Conservation (phyloP, 2,329 filamentous ascomycete species). For the Ceratocystis cacaofunesta region DNA sequence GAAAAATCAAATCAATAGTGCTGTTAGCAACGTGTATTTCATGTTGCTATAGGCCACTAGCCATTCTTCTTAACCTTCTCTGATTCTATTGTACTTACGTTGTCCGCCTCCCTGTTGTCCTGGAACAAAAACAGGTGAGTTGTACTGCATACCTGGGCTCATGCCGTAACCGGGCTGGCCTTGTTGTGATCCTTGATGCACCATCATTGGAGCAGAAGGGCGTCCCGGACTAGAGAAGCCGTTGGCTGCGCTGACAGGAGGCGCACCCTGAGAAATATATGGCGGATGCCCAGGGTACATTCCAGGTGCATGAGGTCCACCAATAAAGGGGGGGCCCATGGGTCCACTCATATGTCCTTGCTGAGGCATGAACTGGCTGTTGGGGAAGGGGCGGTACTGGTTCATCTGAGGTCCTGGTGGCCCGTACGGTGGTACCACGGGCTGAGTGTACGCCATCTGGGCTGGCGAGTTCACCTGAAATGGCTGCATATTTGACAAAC, state of each 20-base stretch:
- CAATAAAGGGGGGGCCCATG: constrained; percentile 74
- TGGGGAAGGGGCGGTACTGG: constrained; percentile 55
- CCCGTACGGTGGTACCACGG: constrained; percentile 56
- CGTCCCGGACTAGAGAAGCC: constrained; percentile 83
- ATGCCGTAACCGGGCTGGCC: constrained; percentile 66
- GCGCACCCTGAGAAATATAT: constrained; percentile 46
- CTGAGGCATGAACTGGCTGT: constrained; percentile 55
- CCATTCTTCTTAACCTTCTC: neutral
- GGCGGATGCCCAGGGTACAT: constrained; percentile 49
- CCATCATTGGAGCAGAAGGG: constrained; percentile 75
- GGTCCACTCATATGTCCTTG: constrained; percentile 55
- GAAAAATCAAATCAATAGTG: constrained; percentile 3
- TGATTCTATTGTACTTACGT: constrained; percentile 41
- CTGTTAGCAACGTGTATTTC: constrained; percentile 5
- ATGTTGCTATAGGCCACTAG: constrained; percentile 6
- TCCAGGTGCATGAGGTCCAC: constrained; percentile 56
- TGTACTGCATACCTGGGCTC: constrained; percentile 60
- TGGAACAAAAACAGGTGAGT: constrained; percentile 57
- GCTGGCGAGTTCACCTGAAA: constrained; percentile 53
- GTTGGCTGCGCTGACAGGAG: constrained; percentile 44
- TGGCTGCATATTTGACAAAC: constrained; percentile 55
- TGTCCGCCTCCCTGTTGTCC: constrained; percentile 49
- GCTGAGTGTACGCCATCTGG: constrained; percentile 57
- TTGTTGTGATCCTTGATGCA: constrained; percentile 83
- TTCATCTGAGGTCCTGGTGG: constrained; percentile 56